Conservation (phyloP, 2,329 filamentous ascomycete genomes). For the Colletotrichum limetticola region DNA sequence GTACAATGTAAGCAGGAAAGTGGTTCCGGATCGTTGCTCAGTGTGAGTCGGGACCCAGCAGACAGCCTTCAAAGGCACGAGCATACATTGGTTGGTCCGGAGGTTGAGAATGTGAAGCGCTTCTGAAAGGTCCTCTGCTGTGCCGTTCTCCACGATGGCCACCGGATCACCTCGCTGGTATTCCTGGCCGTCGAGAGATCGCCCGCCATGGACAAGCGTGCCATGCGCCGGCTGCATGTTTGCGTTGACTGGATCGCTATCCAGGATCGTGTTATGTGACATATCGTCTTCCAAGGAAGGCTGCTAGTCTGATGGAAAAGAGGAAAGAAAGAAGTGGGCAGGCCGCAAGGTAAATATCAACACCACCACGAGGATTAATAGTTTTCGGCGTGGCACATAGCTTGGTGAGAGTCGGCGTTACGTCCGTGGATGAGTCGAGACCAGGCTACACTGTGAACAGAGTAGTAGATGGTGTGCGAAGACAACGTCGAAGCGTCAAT, state of each 20-base stretch:
- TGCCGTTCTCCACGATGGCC: conserved; percentile 29
- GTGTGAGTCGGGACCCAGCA: conserved; percentile 36
- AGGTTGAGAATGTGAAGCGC: conserved; percentile 30
- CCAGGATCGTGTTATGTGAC: background rate
- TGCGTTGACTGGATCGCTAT: conserved; percentile 3
- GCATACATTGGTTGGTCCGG: conserved; percentile 27
- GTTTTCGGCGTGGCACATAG: conserved; percentile 5
- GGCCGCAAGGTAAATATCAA: conserved; percentile 4
- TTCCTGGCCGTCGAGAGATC: conserved; percentile 28
- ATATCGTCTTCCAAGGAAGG: background rate
- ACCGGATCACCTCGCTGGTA: conserved; percentile 29
- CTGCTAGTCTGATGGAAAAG: background rate
- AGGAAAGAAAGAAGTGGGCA: background rate
- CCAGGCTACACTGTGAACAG: background rate
- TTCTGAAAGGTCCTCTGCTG: conserved; percentile 13
- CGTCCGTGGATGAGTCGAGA: background rate
- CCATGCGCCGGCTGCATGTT: conserved; percentile 33
- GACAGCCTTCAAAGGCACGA: conserved; percentile 22
- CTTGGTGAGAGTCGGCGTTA: background rate
- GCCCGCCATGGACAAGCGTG: conserved; percentile 26
- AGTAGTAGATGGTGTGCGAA: background rate
- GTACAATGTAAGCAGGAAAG: conserved; percentile 31
- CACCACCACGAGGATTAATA: conserved; percentile 7
- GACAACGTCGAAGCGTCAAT: background rate
- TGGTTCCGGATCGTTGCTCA: conserved; percentile 32